Percentiles rank a stretch among this genome's conserved stretches.
Evolutionary conservation across 2,329 filamentous ascomycete genomes (phyloP).

Genomic region (Ophiostoma angusticollis): DNA sequence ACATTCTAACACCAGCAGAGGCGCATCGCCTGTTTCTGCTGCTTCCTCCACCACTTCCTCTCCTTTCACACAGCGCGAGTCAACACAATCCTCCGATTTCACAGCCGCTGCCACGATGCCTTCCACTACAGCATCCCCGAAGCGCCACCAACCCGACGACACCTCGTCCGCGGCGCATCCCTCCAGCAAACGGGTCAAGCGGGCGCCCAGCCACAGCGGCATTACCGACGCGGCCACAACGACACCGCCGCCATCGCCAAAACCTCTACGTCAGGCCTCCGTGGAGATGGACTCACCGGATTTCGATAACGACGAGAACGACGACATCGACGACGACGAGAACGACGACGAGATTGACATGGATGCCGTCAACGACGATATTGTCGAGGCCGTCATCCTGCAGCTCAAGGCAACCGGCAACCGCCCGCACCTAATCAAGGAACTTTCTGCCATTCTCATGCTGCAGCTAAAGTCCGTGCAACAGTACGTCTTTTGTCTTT

Average conservation of each 20-base stretch:
- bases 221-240: conserved; percentile 25
- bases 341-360: conserved; percentile 50
- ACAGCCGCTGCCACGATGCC: conserved; percentile 11
- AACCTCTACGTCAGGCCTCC: conserved; percentile 25
- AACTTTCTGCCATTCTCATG: conserved; percentile 70
- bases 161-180: conserved; percentile 18
- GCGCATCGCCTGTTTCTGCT: background rate
- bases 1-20: conserved; percentile 8
- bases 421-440: conserved; percentile 86
- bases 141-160: background rate
- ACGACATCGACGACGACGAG: background rate
- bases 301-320: conserved; percentile 2
- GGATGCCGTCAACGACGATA: conserved; percentile 82
- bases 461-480: conserved; percentile 70
- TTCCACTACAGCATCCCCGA: conserved; percentile 19
- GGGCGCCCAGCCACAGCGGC: conserved; percentile 49
- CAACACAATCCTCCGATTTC: conserved; percentile 15
- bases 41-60: background rate
- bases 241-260: conserved; percentile 70
- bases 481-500: conserved; percentile 52
- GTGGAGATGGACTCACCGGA: conserved; percentile 28
- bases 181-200: conserved; percentile 59
- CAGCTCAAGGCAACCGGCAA: conserved; percentile 85
- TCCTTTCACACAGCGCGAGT: background rate
- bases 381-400: conserved; percentile 79